Base-by-base conservation (phyloP, 805 yeast genomes). In the Lipomyces lipofer region DNA sequence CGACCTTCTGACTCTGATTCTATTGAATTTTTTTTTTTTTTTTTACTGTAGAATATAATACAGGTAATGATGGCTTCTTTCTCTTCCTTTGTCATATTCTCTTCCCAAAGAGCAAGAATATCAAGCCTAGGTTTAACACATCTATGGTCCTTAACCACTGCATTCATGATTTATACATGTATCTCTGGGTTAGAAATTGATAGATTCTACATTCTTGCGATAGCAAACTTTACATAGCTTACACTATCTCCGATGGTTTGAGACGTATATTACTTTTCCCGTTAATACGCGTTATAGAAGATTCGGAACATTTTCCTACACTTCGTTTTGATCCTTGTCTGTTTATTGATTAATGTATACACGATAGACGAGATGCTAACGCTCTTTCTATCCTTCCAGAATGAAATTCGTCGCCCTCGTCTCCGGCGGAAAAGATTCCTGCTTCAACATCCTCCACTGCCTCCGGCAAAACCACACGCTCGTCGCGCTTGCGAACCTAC, bases 391-490 rank as follows among this genome's bases (percentile, higher is more conserved):
- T n/a, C n/a, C n/a, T n/a, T n/a, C 12, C 19, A n/a, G 38, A 39
- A 92, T 94, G 99, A 90, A 89, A 69, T 88, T 91, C 66, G 87
- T 90, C 30, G 99, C 96, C 0, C 75, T 94, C 21, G 83, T 94
- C 0, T 88, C 96, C 0, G 99, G 99, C 3, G 99, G 99, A 0
- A 94, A 94, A 66, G 99, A 94, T 69, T 91, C 97, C 7, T 89
- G 91, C 72, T 94, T 79, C 69, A 94, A 91, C 67, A 82, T 92
- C 13, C 72, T 89, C 35, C 96, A 94, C 67, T 89, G 98, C 65
- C 67, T 87, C n/a, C 77, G 79, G 2, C 82, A 86, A 49, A 96
- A 95, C 12, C 99, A 94, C 71, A 87, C 88, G 63, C 73, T 94
- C 4, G 81, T 81, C 0, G 97, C 96, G 1, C 70, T 92, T 44